Percentiles rank a stretch among this genome's conserved stretches.
Evolutionary conservation across 306 rosid genomes (phyloP).

Genomic region (Crataegus laevigata): DNA sequence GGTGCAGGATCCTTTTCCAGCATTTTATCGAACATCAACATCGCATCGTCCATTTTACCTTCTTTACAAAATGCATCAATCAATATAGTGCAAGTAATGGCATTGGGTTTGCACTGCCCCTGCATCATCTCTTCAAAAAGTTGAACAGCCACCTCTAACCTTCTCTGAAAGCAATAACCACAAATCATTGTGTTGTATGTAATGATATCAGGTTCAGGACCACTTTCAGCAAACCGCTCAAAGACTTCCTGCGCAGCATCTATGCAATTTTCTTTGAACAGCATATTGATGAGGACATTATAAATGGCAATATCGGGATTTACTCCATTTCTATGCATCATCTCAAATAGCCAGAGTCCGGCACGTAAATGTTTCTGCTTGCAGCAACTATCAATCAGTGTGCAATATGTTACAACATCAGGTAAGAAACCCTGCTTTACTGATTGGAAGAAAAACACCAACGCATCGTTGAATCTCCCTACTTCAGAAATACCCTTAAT

Average conservation of each 20-base stretch:
- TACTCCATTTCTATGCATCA: constrained; percentile 18
- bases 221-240: constrained; percentile 3
- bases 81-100: constrained; percentile 24
- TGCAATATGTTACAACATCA: constrained; percentile 17
- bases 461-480: constrained; percentile 17
- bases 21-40: constrained; percentile 18
- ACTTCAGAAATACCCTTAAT: constrained; percentile 14
- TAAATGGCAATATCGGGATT: constrained; percentile 18
- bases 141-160: constrained; percentile 17
- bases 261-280: constrained; percentile 5
- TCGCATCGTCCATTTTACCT: constrained; percentile 20
- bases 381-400: constrained; percentile 19
- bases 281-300: constrained; percentile 17
- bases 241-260: constrained; percentile 14
- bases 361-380: constrained; percentile 1
- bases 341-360: constrained; percentile 2
- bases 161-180: constrained; percentile 21
- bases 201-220: constrained; percentile 19
- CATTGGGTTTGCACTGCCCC: constrained; percentile 20
- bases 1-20: constrained; percentile 16
- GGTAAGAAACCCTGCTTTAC: constrained; percentile 18
- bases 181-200: constrained; percentile 28
- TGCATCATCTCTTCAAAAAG: constrained; percentile 8
- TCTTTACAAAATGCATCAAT: constrained; percentile 25
- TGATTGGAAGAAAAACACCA: constrained; percentile 22